Base-by-base conservation (phyloP, 768 basidiomycete species). In the Suillus fuscotomentosus region DNA sequence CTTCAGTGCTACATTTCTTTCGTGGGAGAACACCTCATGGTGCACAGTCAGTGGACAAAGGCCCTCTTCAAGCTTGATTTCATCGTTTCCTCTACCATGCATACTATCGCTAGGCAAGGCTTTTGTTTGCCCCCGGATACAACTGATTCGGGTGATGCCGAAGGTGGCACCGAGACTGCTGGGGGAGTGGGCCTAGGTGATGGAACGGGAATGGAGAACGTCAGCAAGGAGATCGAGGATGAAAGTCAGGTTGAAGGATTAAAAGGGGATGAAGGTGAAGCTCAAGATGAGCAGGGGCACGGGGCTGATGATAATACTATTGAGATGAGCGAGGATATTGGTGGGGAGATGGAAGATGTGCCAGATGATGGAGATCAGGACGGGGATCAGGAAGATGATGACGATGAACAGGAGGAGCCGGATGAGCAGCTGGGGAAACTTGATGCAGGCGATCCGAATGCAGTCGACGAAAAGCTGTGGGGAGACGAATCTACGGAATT, bases 401-500 rank as follows among this genome's bases (percentile, higher is more conserved):
- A 5, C 2, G 79, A 80, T 3, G 85, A 81, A 3, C 84, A 88
- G 20, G 81, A 78, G 5, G 90, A 90, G 22, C 85, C 86, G 20
- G 95, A 99, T 50, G 96, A 99, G 67, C 88, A 88, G 66, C 73
- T 96, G 38, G 95, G 87, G 8, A 84, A 95, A 59, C 78, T 99
- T 39, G 94, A 97, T 76, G 84, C 88, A 2, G 80, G 84, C 20
- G 97, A 98, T 77, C 90, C 93, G 10, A 82, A 86, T 31, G 88
- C 89, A 0, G 85, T 97, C 17, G 97, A 99, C 72, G 97, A 99
- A 79, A 98, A 99, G 79, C 80, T 99, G 68, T 99, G 97, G 97
- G 95, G 92, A 22, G 92, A 96, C 67, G 90, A 97, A 69, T 76
- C 81, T 59, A 85, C 85, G 14, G 82, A 86, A 5, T 81, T 84